Evolutionary conservation across 148 eudicot genomes (phyloP), one percentile per base, ranked within the genome.

Genomic region (Oxyria digyna): DNA sequence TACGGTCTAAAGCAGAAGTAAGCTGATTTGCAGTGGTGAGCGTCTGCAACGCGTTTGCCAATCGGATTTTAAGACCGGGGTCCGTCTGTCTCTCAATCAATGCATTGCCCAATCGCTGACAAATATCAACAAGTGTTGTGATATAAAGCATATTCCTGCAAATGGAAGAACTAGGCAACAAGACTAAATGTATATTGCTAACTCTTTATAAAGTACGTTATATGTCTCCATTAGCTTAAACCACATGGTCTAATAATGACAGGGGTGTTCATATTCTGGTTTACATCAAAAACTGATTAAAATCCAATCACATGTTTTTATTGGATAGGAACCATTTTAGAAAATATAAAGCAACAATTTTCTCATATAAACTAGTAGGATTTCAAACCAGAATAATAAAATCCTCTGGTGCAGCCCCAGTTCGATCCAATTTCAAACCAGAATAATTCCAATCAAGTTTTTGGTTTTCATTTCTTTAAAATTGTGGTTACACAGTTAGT

Each of bases 11-110:
- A 48, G 84, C 66, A 31, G 87, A 74, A 43, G 93, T 80, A 24
- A 94, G 84, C 77, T 82, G 79, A 73, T 86, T 87, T 32, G 94
- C 73, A 63, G 78, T 84, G 11, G 85, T 86, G 67, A 94, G 90
- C 40, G 82, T 73, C 55, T 88, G 97, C 74, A 94, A 72, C 12
- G 93, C 99, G 78, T 78, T 86, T 41, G 83, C 81, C 78, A 94
- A 80, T 73, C 99, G 87, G 23, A 84, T 72, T 77, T 76, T 84
- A 77, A 88, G 81, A 38, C 69, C 69, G 50, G 80, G 85, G 69
- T 85, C 80, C 33, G 67, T 63, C 76, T 94, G 99, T 70, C 83
- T 85, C 72, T 90, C 96, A 49, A 94, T 84, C 74, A 94, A 68
- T 78, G 88, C 92, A 67, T 79, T 88, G 37, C 91, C 88, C 70